A percentile compares a stretch with the other conserved stretches of the same genome.
Conservation (phyloP, 2,329 filamentous ascomycete species). For the Endoconidiophora polonica region DNA sequence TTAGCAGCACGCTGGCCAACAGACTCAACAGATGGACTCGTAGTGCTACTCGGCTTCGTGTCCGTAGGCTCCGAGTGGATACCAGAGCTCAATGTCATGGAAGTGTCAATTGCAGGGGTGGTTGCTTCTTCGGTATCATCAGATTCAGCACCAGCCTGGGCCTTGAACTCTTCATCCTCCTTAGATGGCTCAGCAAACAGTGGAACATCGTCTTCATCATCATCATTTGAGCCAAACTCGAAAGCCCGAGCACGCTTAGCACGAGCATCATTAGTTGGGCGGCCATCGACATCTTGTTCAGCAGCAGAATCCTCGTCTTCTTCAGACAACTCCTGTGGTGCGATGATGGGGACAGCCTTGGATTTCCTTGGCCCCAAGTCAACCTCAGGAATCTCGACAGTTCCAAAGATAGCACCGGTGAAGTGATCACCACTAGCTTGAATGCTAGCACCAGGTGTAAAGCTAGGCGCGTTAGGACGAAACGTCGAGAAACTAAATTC, state of each 20-base stretch:
- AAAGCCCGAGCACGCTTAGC: slow-evolving; percentile 57
- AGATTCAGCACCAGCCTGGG: slow-evolving; percentile 17
- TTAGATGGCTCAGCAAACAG: slow-evolving; percentile 46
- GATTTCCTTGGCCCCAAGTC: slow-evolving; percentile 52
- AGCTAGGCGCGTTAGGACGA: slow-evolving; percentile 59
- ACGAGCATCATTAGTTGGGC: slow-evolving; percentile 45
- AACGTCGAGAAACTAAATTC: slow-evolving; percentile 60
- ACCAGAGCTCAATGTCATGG: slow-evolving; percentile 31
- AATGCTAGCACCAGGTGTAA: slow-evolving; percentile 43
- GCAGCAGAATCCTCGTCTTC: slow-evolving; percentile 18
- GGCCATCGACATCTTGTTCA: slow-evolving; percentile 35
- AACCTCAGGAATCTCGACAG: slow-evolving; percentile 49
- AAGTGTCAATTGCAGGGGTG: slow-evolving; percentile 28
- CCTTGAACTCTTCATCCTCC: slow-evolving; percentile 14
- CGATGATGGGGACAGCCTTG: slow-evolving; percentile 70
- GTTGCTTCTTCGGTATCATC: slow-evolving; percentile 25
- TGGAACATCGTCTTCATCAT: slow-evolving; percentile 56
- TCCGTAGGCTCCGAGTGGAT: slow-evolving; percentile 36
- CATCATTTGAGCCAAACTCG: slow-evolving; percentile 21
- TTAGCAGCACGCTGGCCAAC: slow-evolving; percentile 32
- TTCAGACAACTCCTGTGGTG: slow-evolving; percentile 32
- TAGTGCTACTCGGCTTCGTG: slow-evolving; percentile 33
- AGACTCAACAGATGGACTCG: slow-evolving; percentile 36
- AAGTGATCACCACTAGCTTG: slow-evolving; percentile 27
- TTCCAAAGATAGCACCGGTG: slow-evolving; percentile 47